Conservation (phyloP, 2,329 filamentous ascomycete species). For the Nemania serpens region DNA sequence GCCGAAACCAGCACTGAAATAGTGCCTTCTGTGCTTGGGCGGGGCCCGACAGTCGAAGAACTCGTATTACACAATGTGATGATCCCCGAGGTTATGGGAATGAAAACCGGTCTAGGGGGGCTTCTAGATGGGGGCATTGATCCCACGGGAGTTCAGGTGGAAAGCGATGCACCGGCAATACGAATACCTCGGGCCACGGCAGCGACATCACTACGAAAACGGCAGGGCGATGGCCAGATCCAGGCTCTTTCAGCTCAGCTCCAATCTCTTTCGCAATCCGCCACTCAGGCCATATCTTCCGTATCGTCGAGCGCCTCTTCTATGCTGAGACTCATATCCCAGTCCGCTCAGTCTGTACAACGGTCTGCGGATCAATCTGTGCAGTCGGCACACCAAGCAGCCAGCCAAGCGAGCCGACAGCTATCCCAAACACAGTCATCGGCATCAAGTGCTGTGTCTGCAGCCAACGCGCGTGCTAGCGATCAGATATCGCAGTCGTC, state of each 20-base stretch:
- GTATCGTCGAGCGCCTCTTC: constrained; percentile 41
- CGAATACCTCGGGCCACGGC: constrained; percentile 35
- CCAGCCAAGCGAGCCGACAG: constrained; percentile 37
- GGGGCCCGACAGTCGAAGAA: not conserved
- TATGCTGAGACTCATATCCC: constrained; percentile 35
- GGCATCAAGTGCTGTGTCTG: constrained; percentile 38
- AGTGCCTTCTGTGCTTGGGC: not conserved
- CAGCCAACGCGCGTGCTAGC: constrained; percentile 34
- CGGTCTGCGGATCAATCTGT: constrained; percentile 41
- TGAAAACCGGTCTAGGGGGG: constrained; percentile 17
- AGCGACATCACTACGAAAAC: constrained; percentile 30
- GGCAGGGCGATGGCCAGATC: constrained; percentile 39
- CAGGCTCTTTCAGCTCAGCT: constrained; percentile 40
- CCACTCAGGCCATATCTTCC: constrained; percentile 38
- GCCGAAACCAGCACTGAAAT: constrained; percentile 12
- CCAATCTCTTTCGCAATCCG: constrained; percentile 38
- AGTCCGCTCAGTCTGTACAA: constrained; percentile 38
- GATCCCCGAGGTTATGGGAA: constrained; percentile 22
- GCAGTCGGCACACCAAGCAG: constrained; percentile 36
- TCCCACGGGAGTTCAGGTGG: constrained; percentile 24
- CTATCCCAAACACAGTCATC: constrained; percentile 40
- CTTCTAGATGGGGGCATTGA: constrained; percentile 27
- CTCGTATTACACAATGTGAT: not conserved
- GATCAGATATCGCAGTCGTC: constrained; percentile 33
- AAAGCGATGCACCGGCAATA: constrained; percentile 31